A percentile compares a stretch with the other conserved stretches of the same genome.
Conservation (phyloP, 768 basidiomycete species). For the Clathrus columnatus region DNA sequence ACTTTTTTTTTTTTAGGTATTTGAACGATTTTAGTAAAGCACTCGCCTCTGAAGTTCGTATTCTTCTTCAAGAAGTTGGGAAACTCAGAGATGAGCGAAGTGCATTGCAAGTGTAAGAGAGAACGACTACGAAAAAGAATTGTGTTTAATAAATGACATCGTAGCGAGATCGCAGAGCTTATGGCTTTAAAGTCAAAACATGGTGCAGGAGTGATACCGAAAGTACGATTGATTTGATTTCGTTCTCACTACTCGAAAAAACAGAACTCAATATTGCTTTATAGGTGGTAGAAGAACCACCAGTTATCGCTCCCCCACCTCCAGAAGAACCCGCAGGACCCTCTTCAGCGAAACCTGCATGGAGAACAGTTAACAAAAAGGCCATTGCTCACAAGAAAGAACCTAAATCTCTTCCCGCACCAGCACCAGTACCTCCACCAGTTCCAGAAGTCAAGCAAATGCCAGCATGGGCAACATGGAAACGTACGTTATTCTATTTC, state of each 20-base stretch:
- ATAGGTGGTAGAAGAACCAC: slow-evolving; percentile 4
- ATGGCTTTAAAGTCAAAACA: slow-evolving; percentile 17
- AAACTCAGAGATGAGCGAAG: slow-evolving; percentile 52
- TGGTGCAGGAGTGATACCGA: slow-evolving; percentile 13
- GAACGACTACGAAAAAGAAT: background rate
- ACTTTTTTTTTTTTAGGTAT: slow-evolving; percentile 27
- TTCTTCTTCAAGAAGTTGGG: slow-evolving; percentile 51
- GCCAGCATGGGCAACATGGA: slow-evolving; percentile 70
- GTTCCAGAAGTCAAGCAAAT: background rate
- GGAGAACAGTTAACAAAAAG: slow-evolving; percentile 13
- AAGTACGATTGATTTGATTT: background rate
- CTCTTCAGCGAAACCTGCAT: slow-evolving; percentile 13
- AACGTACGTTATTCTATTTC: slow-evolving; percentile 45
- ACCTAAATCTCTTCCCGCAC: slow-evolving; percentile 13
- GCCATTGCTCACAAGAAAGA: slow-evolving; percentile 9
- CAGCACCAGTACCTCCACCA: slow-evolving; percentile 8
- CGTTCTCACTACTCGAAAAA: slow-evolving; percentile 1
- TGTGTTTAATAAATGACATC: background rate
- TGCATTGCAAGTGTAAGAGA: slow-evolving; percentile 41
- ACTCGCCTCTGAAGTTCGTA: slow-evolving; percentile 51
- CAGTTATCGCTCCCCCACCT: slow-evolving; percentile 11
- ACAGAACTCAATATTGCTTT: too few species aligned
- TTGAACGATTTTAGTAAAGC: slow-evolving; percentile 57
- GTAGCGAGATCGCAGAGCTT: slow-evolving; percentile 15
- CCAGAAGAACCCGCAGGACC: slow-evolving; percentile 7